Conservation (phyloP, 2,329 filamentous ascomycete genomes). For the Sphaerulina vaccinii region DNA sequence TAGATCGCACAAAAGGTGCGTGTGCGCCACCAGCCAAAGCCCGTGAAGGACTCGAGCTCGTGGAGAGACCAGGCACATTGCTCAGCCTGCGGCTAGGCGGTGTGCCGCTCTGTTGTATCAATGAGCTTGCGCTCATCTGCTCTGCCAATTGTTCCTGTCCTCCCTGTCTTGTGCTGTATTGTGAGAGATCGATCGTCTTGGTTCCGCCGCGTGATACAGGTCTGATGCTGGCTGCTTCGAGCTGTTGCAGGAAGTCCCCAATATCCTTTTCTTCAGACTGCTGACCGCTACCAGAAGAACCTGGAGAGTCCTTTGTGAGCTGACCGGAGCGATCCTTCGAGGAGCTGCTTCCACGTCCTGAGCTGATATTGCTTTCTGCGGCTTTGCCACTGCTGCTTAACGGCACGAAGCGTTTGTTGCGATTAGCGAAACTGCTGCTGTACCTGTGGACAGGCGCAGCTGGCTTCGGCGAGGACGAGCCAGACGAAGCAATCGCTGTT, state of each 20-base stretch:
- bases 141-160: slow-evolving; percentile 80
- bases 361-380: slow-evolving; percentile 75
- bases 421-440: slow-evolving; percentile 90
- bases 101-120: slow-evolving; percentile 78
- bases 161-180: slow-evolving; percentile 84
- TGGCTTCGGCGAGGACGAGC: slow-evolving; percentile 75
- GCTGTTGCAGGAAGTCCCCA: slow-evolving; percentile 82
- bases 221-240: slow-evolving; percentile 47
- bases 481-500: slow-evolving; percentile 61
- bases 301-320: slow-evolving; percentile 63
- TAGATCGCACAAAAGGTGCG: slow-evolving; percentile 87
- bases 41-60: slow-evolving; percentile 82
- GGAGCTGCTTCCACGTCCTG: slow-evolving; percentile 72
- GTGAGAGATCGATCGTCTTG: slow-evolving; percentile 53
- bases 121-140: slow-evolving; percentile 85
- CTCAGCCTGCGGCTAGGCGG: slow-evolving; percentile 73
- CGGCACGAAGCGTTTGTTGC: slow-evolving; percentile 71
- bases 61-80: slow-evolving; percentile 66
- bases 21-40: slow-evolving; percentile 66
- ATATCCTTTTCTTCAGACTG: slow-evolving; percentile 83
- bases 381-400: slow-evolving; percentile 62
- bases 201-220: slow-evolving; percentile 53
- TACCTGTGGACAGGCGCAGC: slow-evolving; percentile 71
- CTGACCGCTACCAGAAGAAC: slow-evolving; percentile 64
- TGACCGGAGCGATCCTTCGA: slow-evolving; percentile 45